phyloP scores from a whole-genome alignment of 2,329 filamentous ascomycete genomes.

The Hymenoscyphus linearis region DNA sequence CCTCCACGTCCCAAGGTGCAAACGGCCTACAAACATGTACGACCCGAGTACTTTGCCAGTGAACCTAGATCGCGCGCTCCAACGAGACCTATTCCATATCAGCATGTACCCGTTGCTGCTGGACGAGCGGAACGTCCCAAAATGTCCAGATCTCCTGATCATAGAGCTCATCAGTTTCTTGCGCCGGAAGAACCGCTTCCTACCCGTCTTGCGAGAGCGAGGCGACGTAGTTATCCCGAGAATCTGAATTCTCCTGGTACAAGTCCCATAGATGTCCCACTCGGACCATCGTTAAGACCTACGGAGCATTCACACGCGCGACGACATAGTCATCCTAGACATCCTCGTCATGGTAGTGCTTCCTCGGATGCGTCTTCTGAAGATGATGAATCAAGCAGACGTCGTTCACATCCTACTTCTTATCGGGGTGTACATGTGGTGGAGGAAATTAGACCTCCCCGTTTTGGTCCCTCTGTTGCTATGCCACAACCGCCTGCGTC shows the following conservation, averaged over 20 bases:
- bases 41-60: slow-evolving; percentile 21
- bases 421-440: slow-evolving; percentile 1
- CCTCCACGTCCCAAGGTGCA: slow-evolving; percentile 28
- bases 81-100: slow-evolving; percentile 20
- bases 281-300: slow-evolving; percentile 27
- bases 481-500: slow-evolving; percentile 9
- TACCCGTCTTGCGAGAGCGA: slow-evolving; percentile 15
- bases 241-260: slow-evolving; percentile 21
- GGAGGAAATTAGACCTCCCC: slow-evolving; percentile 1
- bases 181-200: slow-evolving; percentile 36
- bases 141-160: slow-evolving; percentile 29
- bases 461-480: slow-evolving; percentile 5
- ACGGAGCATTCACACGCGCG: slow-evolving; percentile 31
- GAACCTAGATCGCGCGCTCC: slow-evolving; percentile 12
- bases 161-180: slow-evolving; percentile 36
- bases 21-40: slow-evolving; percentile 26
- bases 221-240: slow-evolving; percentile 28
- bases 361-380: slow-evolving; percentile 22
- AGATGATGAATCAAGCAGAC: slow-evolving; percentile 9
- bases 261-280: slow-evolving; percentile 33
- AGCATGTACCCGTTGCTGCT: slow-evolving; percentile 18
- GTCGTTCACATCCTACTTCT: slow-evolving; percentile 10
- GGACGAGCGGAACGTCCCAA: slow-evolving; percentile 24
- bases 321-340: slow-evolving; percentile 46
- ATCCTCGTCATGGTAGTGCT: slow-evolving; percentile 17